Evolutionary conservation across 2,329 filamentous ascomycete species (phyloP).

Genomic region (Talaromyces amestolkiae): DNA sequence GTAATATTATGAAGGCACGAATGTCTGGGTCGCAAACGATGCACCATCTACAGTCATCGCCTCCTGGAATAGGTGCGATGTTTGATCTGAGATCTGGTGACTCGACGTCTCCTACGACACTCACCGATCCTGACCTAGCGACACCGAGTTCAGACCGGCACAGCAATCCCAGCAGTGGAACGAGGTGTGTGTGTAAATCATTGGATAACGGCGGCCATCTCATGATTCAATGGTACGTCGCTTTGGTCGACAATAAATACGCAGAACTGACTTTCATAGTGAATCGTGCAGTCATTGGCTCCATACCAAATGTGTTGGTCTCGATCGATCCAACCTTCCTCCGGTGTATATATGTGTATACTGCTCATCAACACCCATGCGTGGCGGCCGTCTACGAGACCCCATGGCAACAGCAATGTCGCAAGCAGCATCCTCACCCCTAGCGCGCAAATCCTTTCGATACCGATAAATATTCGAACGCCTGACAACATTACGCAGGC

Average conservation of each 20-base stretch:
- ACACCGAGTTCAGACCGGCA: constrained; percentile 56
- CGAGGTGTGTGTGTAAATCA: constrained; percentile 59
- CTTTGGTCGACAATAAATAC: not conserved
- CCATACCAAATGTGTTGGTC: constrained; percentile 58
- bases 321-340: constrained; percentile 48
- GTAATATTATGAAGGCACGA: constrained; percentile 17
- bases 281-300: constrained; percentile 63
- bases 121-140: constrained; percentile 50
- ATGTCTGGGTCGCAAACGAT: constrained; percentile 34
- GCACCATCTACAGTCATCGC: constrained; percentile 44
- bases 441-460: constrained; percentile 44
- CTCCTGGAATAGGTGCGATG: constrained; percentile 38
- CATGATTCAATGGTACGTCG: constrained; percentile 58
- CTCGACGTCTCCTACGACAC: constrained; percentile 50
- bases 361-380: constrained; percentile 47
- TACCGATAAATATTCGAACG: constrained; percentile 23
- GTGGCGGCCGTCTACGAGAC: constrained; percentile 36
- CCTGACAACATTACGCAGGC: no score
- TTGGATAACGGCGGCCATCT: constrained; percentile 53
- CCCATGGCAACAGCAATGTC: constrained; percentile 29
- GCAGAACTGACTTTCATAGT: constrained; percentile 32
- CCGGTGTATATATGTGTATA: constrained; percentile 53
- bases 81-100: constrained; percentile 40
- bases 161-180: constrained; percentile 52
- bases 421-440: constrained; percentile 38